Evolutionary conservation across 73 alveolate genomes (phyloP), one percentile per base, ranked within the genome.

Genomic region (Breviolum minutum): DNA sequence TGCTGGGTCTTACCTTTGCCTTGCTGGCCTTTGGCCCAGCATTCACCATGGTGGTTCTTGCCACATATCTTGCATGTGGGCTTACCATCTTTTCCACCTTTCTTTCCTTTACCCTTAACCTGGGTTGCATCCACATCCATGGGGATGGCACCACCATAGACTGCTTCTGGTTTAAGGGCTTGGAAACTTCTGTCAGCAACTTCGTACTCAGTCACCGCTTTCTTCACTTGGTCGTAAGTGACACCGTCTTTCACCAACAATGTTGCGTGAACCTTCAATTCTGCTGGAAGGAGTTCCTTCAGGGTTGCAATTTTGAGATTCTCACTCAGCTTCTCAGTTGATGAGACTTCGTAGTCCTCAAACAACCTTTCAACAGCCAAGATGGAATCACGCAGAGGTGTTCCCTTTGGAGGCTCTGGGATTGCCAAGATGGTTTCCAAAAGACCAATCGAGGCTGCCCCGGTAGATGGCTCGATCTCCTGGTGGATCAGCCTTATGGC

Each of bases 31-130:
- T n/a, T n/a, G n/a, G n/a, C n/a, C n/a, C n/a, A n/a, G n/a, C n/a
- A n/a, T n/a, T n/a, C n/a, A n/a, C n/a, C n/a, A n/a, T n/a, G n/a
- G 81, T 19, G 81, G 29, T 71, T 71, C 81, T 71, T 71, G 81
- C 81, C 81, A 19, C 81, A 71, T 26, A 17, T 26, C 81, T 19
- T 71, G 81, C 81, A 71, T 7, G 22, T 26, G 81, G 81, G 81
- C 29, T 71, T 71, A 19, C 40, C 32, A 9, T 30, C 81, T 12
- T 71, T 19, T 30, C 8, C 8, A 30, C 81, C 81, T 70, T 30
- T 30, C 29, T 71, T 71, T 7, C 32, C 81, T 30, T 71, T 71
- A 7, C 81, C 81, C 29, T 71, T 71, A 7, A 19, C 29, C 81
- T 71, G 81, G 32, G 22, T 19, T 7, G 81, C n/a, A n/a, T n/a